Evolutionary conservation across 306 rosid genomes (phyloP).

Genomic region (Cyclanthera cordifolia): DNA sequence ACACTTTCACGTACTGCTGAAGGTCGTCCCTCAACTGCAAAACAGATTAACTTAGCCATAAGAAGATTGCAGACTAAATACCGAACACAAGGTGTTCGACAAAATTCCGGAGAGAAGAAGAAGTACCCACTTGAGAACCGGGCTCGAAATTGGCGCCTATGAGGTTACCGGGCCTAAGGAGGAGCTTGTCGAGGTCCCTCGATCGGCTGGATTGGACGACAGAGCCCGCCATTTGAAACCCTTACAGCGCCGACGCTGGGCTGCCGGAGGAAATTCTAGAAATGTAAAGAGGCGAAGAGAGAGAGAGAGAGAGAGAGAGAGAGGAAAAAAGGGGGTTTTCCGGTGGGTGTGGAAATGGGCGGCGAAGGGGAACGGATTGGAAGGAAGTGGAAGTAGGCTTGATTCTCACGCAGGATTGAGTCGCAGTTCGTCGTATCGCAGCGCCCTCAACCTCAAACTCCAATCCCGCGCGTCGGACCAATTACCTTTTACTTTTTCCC

Average conservation of each 20-base stretch:
- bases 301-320: neutral
- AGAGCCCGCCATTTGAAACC: neutral
- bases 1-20: conserved; percentile 47
- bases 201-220: no score
- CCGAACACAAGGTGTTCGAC: neutral
- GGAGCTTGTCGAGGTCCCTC: conserved; percentile 63
- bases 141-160: conserved; percentile 70
- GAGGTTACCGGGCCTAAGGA: conserved; percentile 68
- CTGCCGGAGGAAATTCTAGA: no score
- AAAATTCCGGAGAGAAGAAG: conserved; percentile 6
- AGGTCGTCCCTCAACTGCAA: conserved; percentile 63
- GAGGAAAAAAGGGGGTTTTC: neutral
- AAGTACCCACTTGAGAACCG: conserved; percentile 40
- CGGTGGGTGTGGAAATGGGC: neutral
- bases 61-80: neutral
- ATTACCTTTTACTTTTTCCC: no score
- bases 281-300: no score
- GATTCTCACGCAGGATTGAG: conserved; percentile 1
- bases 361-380: neutral
- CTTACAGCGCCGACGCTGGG: neutral
- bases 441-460: conserved; percentile 4
- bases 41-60: neutral
- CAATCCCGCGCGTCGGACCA: neutral
- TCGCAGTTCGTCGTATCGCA: neutral
- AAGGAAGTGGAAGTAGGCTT: conserved; percentile 3